Evolutionary conservation across 2,329 filamentous ascomycete species (phyloP).

Genomic region (Rugonectria rugulosa): DNA sequence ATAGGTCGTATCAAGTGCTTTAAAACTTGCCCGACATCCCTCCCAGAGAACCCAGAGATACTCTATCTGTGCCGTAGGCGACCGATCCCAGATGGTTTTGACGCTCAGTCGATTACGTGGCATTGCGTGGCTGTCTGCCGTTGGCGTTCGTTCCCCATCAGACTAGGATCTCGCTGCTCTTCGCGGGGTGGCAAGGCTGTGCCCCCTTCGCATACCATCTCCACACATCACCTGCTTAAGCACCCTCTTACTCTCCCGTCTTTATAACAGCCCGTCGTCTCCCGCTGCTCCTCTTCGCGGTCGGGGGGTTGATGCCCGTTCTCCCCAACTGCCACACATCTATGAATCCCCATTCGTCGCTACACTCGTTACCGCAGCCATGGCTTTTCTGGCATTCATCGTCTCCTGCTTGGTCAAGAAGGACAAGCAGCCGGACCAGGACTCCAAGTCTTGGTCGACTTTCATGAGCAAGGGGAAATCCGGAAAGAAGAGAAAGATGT

Average conservation of each 20-base stretch:
- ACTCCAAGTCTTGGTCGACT: conserved; percentile 19
- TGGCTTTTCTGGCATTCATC: conserved; percentile 34
- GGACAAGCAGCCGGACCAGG: conserved; percentile 18
- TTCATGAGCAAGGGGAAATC: conserved; percentile 28
- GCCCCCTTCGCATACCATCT: conserved; percentile 23
- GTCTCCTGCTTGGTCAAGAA: conserved; percentile 34
- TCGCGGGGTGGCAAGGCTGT: conserved; percentile 22
- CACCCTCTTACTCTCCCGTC: not conserved
- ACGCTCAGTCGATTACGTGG: conserved; percentile 29
- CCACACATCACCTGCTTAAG: conserved; percentile 12
- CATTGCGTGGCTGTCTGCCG: conserved; percentile 32
- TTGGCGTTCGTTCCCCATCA: conserved; percentile 24
- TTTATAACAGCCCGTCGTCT: conserved; percentile 5
- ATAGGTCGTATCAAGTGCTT: no score
- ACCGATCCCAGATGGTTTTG: conserved; percentile 16
- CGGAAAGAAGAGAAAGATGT: conserved; percentile 28
- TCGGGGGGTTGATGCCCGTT: not conserved
- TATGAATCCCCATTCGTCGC: conserved; percentile 4
- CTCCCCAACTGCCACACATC: conserved; percentile 1
- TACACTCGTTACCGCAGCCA: conserved; percentile 12
- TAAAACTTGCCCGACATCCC: conserved; percentile 19
- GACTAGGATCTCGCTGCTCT: conserved; percentile 25
- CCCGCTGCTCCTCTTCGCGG: conserved; percentile 1
- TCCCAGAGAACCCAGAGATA: conserved; percentile 12
- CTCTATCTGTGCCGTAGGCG: not conserved